Evolutionary conservation across 2,329 filamentous ascomycete genomes (phyloP).

Genomic region (Acrodontium crateriforme): DNA sequence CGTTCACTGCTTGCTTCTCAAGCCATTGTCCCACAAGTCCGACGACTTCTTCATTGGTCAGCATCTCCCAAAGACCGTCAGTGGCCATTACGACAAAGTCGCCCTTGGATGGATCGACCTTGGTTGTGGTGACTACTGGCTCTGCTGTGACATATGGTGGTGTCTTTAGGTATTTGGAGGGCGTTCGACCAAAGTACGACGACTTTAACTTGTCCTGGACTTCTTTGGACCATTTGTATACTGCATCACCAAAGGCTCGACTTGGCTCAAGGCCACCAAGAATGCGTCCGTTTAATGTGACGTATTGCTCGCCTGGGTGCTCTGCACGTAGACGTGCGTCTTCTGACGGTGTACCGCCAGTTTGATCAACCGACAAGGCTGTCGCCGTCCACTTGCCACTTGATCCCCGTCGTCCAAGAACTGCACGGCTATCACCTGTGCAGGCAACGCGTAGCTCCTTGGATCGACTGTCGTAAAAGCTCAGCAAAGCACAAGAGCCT

Average conservation of each 20-base stretch:
- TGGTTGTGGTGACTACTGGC: constrained; percentile 83
- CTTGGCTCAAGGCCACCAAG: constrained; percentile 85
- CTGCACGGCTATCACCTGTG: constrained; percentile 90
- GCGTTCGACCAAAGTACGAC: constrained; percentile 75
- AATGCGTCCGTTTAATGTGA: constrained; percentile 78
- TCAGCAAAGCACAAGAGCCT: constrained; percentile 90
- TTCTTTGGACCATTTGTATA: constrained; percentile 89
- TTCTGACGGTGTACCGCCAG: constrained; percentile 76
- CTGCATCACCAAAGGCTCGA: constrained; percentile 87
- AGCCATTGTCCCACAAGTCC: constrained; percentile 95
- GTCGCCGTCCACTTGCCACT: constrained; percentile 90
- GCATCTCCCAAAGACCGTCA: constrained; percentile 97
- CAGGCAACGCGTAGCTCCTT: constrained; percentile 87
- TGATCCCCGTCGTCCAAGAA: constrained; percentile 63
- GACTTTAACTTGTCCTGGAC: constrained; percentile 69
- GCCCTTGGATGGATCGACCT: constrained; percentile 74
- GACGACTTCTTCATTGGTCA: constrained; percentile 95
- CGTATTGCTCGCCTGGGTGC: constrained; percentile 79
- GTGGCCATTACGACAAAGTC: constrained; percentile 96
- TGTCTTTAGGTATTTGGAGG: constrained; percentile 66
- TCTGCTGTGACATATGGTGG: constrained; percentile 97
- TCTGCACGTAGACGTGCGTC: constrained; percentile 67
- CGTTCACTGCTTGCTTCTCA: constrained; percentile 50
- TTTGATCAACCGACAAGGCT: constrained; percentile 83
- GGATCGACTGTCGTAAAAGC: constrained; percentile 83